Base-by-base conservation (phyloP, 31 red algal genomes). In the Porphyra umbilicalis region DNA sequence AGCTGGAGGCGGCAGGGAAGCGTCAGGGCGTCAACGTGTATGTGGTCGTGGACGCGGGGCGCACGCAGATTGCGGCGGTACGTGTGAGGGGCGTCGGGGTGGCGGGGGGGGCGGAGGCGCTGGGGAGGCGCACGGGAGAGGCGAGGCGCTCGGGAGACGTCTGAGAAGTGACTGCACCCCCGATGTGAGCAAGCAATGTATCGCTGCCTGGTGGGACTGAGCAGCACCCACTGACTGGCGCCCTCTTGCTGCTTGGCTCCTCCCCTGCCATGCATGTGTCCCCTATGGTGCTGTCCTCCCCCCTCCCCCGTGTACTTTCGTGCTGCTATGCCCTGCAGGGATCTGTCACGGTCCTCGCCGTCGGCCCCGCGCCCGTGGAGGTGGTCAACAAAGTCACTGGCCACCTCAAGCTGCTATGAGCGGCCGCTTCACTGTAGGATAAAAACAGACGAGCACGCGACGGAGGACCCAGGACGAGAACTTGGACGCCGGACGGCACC, bases 31-130 rank as follows among this genome's bases (percentile, higher is more conserved):
- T 98, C 14, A 75, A 79, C 18, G 90, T 86, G 14, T 90, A 94
- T 39, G 89, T 88, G 83, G 92, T 98, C 0, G 82, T 87, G 14
- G 95, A 98, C 81, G 95, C 95, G 13, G 95, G 95, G 13, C 78
- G 86, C 35, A 98, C 95, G 4, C 95, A 98, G 82, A 88, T 98
- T 77, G 95, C 92, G 30, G 90, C 95, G n/a, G 93, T 92, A 92
- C 35, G 90, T 92, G 67, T 34, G 35, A 77, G 37, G 39, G n/a
- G 37, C 77, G 83, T 77, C 77, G 9, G 11, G 78, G 30, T 68
- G 15, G 57, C 25, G 57, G 57, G 57, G 18, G 44, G 44, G 44
- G 44, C 8, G 44, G 8, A 20, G 44, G 14, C 0, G 57, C 30
- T 1, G 13, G 57, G 0, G 16, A 46, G 8, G 2, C 42, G 42